Evolutionary conservation across 148 eudicot species (phyloP).

Genomic region (Nepenthes mirabilis): DNA sequence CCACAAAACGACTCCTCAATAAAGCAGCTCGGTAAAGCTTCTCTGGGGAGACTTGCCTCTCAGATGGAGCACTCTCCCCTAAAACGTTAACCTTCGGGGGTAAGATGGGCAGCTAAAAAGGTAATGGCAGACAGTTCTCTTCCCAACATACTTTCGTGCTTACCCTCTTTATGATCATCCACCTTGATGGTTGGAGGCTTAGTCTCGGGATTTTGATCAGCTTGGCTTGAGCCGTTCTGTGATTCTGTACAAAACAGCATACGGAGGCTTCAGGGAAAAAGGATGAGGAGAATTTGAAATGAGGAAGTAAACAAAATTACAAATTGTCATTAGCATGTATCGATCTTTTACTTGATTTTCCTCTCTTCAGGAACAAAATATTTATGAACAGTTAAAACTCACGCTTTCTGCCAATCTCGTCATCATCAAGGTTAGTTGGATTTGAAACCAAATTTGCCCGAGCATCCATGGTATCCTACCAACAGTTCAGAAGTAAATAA

Average conservation of each 20-base stretch:
- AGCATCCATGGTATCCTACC: too few species aligned
- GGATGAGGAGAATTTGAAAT: too few species aligned
- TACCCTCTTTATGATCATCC: slow-evolving; percentile 56
- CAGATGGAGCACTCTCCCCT: slow-evolving; percentile 3
- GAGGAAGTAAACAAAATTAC: too few species aligned
- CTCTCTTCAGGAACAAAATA: too few species aligned
- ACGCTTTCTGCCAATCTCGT: too few species aligned
- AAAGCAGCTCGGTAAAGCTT: slow-evolving; percentile 4
- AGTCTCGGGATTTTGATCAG: slow-evolving; percentile 22
- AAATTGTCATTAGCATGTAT: too few species aligned
- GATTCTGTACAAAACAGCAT: slow-evolving; percentile 20
- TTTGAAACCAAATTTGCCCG: too few species aligned
- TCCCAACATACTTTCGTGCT: slow-evolving; percentile 31
- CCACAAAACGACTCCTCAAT: slow-evolving; percentile 1
- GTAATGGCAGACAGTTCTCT: not conserved
- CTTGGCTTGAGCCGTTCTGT: slow-evolving; percentile 20
- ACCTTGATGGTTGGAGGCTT: slow-evolving; percentile 23
- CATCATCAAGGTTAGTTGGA: too few species aligned
- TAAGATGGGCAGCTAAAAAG: not conserved
- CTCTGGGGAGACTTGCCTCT: slow-evolving; percentile 3
- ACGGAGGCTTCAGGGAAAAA: too few species aligned
- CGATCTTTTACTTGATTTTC: too few species aligned
- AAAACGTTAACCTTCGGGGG: not conserved
- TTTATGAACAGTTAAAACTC: too few species aligned
- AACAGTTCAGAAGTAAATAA: too few species aligned